phyloP scores from a whole-genome alignment of 495 filamentous ascomycete species.

The Thermothielavioides terrestris region DNA sequence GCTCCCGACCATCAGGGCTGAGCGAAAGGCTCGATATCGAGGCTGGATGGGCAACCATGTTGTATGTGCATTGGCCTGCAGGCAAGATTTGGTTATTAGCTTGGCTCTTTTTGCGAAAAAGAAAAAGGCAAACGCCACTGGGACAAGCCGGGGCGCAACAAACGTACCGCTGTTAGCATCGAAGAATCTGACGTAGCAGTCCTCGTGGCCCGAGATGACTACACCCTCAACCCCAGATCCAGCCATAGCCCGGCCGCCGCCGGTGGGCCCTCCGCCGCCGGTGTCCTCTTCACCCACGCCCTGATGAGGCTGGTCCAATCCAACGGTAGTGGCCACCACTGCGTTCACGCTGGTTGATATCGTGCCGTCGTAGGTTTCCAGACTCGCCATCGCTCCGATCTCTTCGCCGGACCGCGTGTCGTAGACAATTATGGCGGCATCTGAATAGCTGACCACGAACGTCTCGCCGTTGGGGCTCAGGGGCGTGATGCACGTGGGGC shows the following conservation, averaged over 20 bases:
- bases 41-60: constrained; percentile 91
- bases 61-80: constrained; percentile 97
- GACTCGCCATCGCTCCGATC: constrained; percentile 79
- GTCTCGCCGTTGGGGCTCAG: constrained; percentile 77
- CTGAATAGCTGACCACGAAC: constrained; percentile 87
- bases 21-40: constrained; percentile 85
- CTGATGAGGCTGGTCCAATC: constrained; percentile 48
- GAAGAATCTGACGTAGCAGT: constrained; percentile 90
- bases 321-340: constrained; percentile 78
- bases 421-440: constrained; percentile 83
- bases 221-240: constrained; percentile 76
- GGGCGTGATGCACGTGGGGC: constrained; percentile 86
- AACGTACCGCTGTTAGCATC: constrained; percentile 97
- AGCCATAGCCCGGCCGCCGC: constrained; percentile 51
- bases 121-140: not conserved
- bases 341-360: constrained; percentile 76
- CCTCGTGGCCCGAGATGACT: constrained; percentile 91
- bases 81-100: constrained; percentile 29
- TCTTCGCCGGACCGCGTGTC: constrained; percentile 89
- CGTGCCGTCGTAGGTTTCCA: constrained; percentile 87
- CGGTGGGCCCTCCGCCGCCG: constrained; percentile 62
- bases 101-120: not conserved
- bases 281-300: constrained; percentile 51
- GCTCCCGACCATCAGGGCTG: constrained; percentile 84
- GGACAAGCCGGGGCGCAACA: too few species aligned